Evolutionary conservation across 1,284 basidiomycete species (phyloP).

Genomic region (Hemileia vastatrix): DNA sequence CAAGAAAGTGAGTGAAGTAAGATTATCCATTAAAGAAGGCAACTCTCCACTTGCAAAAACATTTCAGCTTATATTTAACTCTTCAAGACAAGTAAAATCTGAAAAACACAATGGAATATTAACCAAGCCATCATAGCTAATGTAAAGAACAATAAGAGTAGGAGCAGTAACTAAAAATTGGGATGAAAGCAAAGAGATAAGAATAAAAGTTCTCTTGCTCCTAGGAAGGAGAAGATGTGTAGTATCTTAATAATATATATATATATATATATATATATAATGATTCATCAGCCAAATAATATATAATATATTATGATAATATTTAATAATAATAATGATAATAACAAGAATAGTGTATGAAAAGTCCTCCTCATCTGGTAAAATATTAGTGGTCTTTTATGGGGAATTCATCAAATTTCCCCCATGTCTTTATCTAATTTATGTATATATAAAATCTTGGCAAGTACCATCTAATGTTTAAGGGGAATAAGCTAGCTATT

Average conservation of each 20-base stretch:
- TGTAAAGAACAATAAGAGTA: slow-evolving; percentile 29
- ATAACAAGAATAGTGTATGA: not conserved
- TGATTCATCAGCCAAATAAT: not conserved
- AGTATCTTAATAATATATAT: slow-evolving; percentile 15
- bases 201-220: slow-evolving; percentile 1
- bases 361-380: not conserved
- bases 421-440: too few relatives aligned
- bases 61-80: slow-evolving; percentile 86
- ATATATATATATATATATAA: not conserved
- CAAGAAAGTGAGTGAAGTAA: slow-evolving; percentile 69
- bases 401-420: too few relatives aligned
- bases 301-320: not conserved
- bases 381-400: slow-evolving; percentile 3
- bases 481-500: too few relatives aligned
- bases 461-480: too few relatives aligned
- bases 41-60: slow-evolving; percentile 60
- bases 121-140: slow-evolving; percentile 62
- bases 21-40: slow-evolving; percentile 67
- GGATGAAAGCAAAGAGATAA: not conserved
- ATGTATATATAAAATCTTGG: too few relatives aligned
- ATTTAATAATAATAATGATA: too few relatives aligned
- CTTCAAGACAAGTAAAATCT: slow-evolving; percentile 70
- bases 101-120: slow-evolving; percentile 69
- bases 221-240: slow-evolving; percentile 14
- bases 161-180: not conserved